Conservation (phyloP, 306 rosid species). For the Pachyrhizus erosus region DNA sequence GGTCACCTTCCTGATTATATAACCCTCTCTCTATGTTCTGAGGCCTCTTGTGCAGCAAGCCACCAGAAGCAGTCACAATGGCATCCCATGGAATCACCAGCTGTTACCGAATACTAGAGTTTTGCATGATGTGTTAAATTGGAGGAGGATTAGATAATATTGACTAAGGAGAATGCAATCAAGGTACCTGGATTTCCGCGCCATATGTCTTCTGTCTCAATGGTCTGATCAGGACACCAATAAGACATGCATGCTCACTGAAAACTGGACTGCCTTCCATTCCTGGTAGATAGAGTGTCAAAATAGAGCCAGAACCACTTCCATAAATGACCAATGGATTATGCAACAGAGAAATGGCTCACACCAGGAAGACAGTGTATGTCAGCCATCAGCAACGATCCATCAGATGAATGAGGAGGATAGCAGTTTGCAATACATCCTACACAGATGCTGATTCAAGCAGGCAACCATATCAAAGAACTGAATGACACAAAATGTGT, state of each 20-base stretch:
- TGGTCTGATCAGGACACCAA: constrained; percentile 85
- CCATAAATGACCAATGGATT: constrained; percentile 49
- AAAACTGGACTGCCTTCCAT: constrained; percentile 95
- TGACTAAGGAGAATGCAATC: constrained; percentile 25
- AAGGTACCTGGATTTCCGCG: constrained; percentile 89
- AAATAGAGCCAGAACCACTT: constrained; percentile 49
- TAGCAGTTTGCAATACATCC: constrained; percentile 87
- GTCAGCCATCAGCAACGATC: constrained; percentile 93
- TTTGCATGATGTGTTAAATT: constrained; percentile 71
- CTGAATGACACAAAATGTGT: constrained; percentile 23
- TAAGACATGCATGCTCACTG: constrained; percentile 63
- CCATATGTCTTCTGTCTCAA: constrained; percentile 83
- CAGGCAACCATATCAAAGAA: constrained; percentile 49
- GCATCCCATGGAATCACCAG: constrained; percentile 98
- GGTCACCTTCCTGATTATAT: constrained; percentile 46
- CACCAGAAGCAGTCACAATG: constrained; percentile 70
- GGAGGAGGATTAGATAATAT: constrained; percentile 42
- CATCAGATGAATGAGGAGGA: constrained; percentile 71
- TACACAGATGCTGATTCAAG: constrained; percentile 75
- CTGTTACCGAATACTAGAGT: constrained; percentile 85
- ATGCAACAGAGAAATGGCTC: constrained; percentile 52
- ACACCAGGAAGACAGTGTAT: constrained; percentile 93
- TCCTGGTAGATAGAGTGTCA: constrained; percentile 67
- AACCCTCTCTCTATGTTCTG: constrained; percentile 50
- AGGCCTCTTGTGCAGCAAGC: constrained; percentile 65